A percentile compares a stretch with the other conserved stretches of the same genome.
Evolutionary conservation across 805 yeast genomes (phyloP).

Genomic region (Hanseniaspora nectarophila): DNA sequence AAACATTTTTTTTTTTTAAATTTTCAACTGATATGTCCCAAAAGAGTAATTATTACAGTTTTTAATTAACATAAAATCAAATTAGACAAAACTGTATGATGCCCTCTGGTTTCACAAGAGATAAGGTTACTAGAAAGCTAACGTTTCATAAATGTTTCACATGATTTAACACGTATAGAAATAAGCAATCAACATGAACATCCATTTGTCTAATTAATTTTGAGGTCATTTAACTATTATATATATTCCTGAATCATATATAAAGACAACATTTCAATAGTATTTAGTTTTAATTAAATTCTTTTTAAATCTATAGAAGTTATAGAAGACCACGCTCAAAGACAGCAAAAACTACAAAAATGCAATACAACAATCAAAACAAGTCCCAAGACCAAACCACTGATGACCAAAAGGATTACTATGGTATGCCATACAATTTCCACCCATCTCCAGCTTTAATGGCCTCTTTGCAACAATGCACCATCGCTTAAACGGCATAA

Average conservation of each 20-base stretch:
- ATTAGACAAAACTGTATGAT: too few species aligned
- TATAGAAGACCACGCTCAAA: not conserved
- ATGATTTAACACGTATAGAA: too few species aligned
- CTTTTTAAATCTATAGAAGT: not conserved
- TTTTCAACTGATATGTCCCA: not conserved
- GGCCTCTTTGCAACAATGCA: conserved; percentile 4
- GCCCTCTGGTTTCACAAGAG: too few species aligned
- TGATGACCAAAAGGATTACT: conserved; percentile 1
- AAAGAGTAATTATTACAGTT: not conserved
- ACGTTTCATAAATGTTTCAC: not conserved
- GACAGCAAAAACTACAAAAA: not conserved
- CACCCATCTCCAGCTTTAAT: not conserved
- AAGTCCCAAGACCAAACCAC: not conserved
- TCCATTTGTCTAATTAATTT: too few species aligned
- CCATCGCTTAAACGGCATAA: not conserved
- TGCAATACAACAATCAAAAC: conserved; percentile 1
- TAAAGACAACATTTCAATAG: too few species aligned
- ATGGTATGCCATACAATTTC: not conserved
- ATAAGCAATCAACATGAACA: too few species aligned
- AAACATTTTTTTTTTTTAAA: too few species aligned
- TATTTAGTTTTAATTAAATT: too few species aligned
- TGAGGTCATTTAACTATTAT: too few species aligned
- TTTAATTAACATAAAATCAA: too few species aligned
- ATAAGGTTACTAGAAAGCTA: too few species aligned
- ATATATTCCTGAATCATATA: too few species aligned